Evolutionary conservation across 164 flowering plant genomes (phyloP), one percentile per base, ranked within the genome.

Genomic region (Stephania japonica): DNA sequence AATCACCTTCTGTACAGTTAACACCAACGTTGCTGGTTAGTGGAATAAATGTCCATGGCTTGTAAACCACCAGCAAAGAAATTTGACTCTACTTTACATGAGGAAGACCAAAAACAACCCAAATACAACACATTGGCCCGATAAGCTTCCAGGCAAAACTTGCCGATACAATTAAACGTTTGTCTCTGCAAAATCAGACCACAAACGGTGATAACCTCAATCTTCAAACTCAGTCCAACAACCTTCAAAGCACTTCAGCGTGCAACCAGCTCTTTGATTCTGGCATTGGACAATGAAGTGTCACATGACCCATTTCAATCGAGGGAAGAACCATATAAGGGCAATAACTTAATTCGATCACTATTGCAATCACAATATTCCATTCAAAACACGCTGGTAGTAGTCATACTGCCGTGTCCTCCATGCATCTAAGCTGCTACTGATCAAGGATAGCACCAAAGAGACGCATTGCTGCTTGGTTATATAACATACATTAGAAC

Each of bases 351-450:
- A 8, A 12, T 68, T 27, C 38, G 61, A 70, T 59, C 9, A 59
- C n/a, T 59, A 59, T 7, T 59, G 24, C n/a, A 43, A 2, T 92
- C 92, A 96, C 76, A 96, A 88, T 82, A 96, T 96, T 78, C 99
- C 99, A 82, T 96, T 96, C 76, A 96, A 85, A 72, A 96, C 99
- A 73, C 91, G 89, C 78, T 96, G 99, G 77, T 96, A 96, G 73
- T 96, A 96, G 83, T 96, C 99, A 74, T 96, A 96, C 76, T 96
- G 99, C 70, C 99, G 81, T 70, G 99, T 96, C 72, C 99, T 83
- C 99, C 99, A 96, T 70, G 99, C 98, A 87, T 96, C 99, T 84
- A 96, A 83, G 84, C 99, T 96, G 83, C 97, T 92, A 84, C 98
- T 96, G 71, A 96, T 96, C 68, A 96, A 85, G 65, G 99, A 93